Percentiles rank a stretch among this genome's conserved stretches.
These are phyloP conservation scores for Blastocystis hominis DNA, from an alignment of 352 stramenopile species.

Conservation along the genomic window DNA sequence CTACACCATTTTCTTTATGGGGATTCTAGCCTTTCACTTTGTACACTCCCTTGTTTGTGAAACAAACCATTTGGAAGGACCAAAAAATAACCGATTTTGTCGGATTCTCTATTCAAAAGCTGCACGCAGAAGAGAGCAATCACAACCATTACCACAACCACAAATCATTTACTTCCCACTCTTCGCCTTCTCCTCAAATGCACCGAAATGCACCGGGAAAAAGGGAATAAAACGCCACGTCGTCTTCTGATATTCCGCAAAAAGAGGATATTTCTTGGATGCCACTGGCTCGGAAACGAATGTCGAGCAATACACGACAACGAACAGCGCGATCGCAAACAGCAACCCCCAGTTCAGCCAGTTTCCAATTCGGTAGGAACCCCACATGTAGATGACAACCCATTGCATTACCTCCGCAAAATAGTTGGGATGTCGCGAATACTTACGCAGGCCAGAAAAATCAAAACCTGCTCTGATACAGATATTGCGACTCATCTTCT, in stretches of 20 bases:
- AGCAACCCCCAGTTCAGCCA: conserved; percentile 18
- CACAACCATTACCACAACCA: background rate
- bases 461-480: conserved; percentile 12
- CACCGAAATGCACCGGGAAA: background rate
- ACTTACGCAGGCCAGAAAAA: conserved; percentile 18
- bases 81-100: no score
- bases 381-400: conserved; percentile 29
- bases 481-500: background rate
- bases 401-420: conserved; percentile 37
- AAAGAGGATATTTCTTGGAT: background rate
- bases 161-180: background rate
- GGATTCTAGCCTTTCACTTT: conserved; percentile 33
- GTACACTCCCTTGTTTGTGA: conserved; percentile 23
- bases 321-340: background rate
- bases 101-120: background rate
- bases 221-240: conserved; percentile 23
- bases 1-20: conserved; percentile 49
- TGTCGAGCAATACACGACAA: background rate
- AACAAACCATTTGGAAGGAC: background rate
- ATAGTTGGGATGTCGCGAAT: conserved; percentile 36
- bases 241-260: background rate
- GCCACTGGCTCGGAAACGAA: background rate
- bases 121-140: background rate
- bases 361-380: background rate
- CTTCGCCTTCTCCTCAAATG: background rate